A percentile compares a stretch with the other conserved stretches of the same genome.
These are phyloP conservation scores for Chlorella sp. DNA, from an alignment of 139 green algal species.

Conservation along the genomic window DNA sequence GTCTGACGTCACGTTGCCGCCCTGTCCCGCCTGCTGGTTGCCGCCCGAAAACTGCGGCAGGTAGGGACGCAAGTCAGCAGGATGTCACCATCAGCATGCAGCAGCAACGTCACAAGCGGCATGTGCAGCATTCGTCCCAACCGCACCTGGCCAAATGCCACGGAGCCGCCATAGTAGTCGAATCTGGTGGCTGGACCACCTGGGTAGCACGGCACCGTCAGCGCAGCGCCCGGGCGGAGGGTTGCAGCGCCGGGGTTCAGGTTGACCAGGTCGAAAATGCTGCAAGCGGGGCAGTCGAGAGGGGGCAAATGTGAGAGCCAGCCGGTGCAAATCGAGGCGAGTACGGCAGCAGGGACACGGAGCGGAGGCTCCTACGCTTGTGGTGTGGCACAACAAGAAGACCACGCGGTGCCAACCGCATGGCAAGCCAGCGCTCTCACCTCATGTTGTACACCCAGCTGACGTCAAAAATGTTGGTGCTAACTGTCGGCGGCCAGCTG, in stretches of 20 bases:
- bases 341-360: not conserved
- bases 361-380: no score
- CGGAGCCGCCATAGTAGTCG: constrained; percentile 3
- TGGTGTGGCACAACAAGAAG: no score
- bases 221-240: not conserved
- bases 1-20: not conserved
- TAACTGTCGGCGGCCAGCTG: constrained; percentile 9
- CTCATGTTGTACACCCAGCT: constrained; percentile 37
- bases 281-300: not conserved
- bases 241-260: constrained; percentile 10
- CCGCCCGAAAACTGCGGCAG: constrained; percentile 26
- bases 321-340: not conserved
- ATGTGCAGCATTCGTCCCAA: no score
- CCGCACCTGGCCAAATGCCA: constrained; percentile 7
- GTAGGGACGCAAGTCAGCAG: no score
- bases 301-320: no score
- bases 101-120: no score
- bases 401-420: no score
- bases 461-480: constrained; percentile 39
- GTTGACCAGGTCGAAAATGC: constrained; percentile 29
- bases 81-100: no score
- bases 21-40: constrained; percentile 28
- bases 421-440: no score
- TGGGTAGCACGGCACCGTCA: constrained; percentile 43
- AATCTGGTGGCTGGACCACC: not conserved